Evolutionary conservation across 177 flowering plant species (phyloP).

Genomic region (Tripterygium wilfordii): DNA sequence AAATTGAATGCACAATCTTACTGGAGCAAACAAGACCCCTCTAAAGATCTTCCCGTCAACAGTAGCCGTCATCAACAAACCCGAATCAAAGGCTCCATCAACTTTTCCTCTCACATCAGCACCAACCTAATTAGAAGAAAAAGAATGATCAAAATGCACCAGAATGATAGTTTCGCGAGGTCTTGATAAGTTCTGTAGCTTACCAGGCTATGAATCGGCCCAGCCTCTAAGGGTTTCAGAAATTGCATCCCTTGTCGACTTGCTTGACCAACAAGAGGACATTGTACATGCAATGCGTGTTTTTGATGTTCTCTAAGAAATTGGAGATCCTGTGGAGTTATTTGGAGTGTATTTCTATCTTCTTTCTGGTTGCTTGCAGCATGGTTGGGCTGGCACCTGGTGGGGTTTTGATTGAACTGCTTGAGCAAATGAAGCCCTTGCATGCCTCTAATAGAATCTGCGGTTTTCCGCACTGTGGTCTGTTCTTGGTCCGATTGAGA

Average conservation of each 20-base stretch:
- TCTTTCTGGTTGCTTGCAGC: constrained; percentile 14
- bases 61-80: constrained; percentile 81
- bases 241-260: constrained; percentile 20
- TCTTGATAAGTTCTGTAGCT: no score
- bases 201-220: constrained; percentile 41
- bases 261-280: constrained; percentile 10
- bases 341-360: constrained; percentile 8
- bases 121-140: constrained; percentile 50
- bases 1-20: constrained; percentile 28
- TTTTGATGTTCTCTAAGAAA: constrained; percentile 20
- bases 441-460: constrained; percentile 17
- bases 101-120: constrained; percentile 82
- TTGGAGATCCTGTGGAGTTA: constrained; percentile 22
- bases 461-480: constrained; percentile 22
- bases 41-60: constrained; percentile 80
- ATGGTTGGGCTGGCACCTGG: constrained; percentile 14
- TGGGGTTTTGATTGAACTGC: constrained; percentile 19
- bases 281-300: constrained; percentile 28
- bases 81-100: constrained; percentile 91
- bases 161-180: no score
- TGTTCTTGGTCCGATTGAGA: constrained; percentile 90
- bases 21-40: constrained; percentile 87
- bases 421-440: constrained; percentile 31
- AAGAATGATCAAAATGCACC: no score
- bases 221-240: constrained; percentile 20